Base-by-base conservation (phyloP, 192 early-diverging fungal genomes). In the Geosiphon pyriformis region DNA sequence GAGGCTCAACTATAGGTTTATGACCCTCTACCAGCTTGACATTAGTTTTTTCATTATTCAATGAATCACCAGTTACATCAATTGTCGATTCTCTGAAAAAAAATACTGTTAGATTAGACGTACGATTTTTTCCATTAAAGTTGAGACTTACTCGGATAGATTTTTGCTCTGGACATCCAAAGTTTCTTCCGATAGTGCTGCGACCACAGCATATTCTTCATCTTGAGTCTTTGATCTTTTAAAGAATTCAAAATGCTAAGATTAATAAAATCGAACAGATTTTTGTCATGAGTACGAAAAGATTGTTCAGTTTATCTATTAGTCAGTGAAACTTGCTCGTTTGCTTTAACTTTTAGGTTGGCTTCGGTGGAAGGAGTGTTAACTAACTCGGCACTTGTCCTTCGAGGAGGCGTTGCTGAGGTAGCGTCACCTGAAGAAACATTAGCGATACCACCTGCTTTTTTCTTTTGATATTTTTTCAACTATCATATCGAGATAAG, bases 391-490 rank as follows among this genome's bases (percentile, higher is more conserved):
- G 20, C 42, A 35, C 51, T 65, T 26, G 4, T 37, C 34, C 33
- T 65, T 25, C 63, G 63, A 6, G 50, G 34, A 35, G 51, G 17
- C 2, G 12, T 27, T 15, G 50, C 18, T 6, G 63, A 54, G 15
- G 37, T 42, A 10, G 6, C 7, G 37, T 42, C 37, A 42, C 37
- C 15, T 10, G 37, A 6, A 10, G 15, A 32, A 26, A n/a, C 31
- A n/a, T 42, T 33, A 25, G n/a, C 20, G n/a, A 18, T 17, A n/a
- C 25, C n/a, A 3, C 26, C 46, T n/a, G 51, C 63, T 54, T 65
- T 65, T 35, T 65, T 65, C 33, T 65, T 65, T 35, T 65, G 51
- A 65, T 26, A 54, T 35, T 65, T 65, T 46, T 35, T 65, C 10
- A 65, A 2, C 63, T 65, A 37, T 6, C 7, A 7, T 15, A 42